Base-by-base conservation (phyloP, 2,329 filamentous ascomycete species). In the Alternaria dauci region DNA sequence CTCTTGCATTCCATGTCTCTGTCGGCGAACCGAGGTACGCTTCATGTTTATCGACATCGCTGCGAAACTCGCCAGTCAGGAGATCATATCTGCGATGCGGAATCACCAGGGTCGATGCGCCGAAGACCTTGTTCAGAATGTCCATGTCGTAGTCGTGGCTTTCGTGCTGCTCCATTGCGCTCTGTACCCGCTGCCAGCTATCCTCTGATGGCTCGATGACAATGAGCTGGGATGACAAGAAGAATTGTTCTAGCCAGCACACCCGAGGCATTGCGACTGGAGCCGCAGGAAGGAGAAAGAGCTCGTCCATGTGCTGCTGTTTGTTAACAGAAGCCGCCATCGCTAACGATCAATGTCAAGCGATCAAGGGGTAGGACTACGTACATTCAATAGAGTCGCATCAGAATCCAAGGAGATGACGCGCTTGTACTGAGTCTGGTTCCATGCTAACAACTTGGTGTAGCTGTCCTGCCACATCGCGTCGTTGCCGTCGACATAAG, bases 181-280 rank as follows among this genome's bases (percentile, higher is more conserved):
- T 36, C 38, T 76, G 65, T n/a, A 71, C 61, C 5, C 55, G 61
- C 26, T 70, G 58, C 64, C 85, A 83, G 44, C 89, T 87, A 6
- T 67, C 65, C 8, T 77, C 73, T 0, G 84, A 87, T 0, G 89
- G 89, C 51, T 87, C 79, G 51, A 89, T 76, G 4, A 90, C 81
- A 64, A 89, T 80, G 28, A 90, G 64, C 20, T 87, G 82, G 3
- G 85, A 87, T 0, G 86, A 86, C 4, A 91, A 80, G 50, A 59
- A 66, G 30, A 53, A 55, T 3, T 61, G 52, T 0, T 85, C 84
- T 3, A 85, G 79, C 89, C 89, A 91, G 73, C 91, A 91, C 2
- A 89, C 89, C n/a, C 87, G 84, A 1, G 89, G 88, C 84, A 91
- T 88, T 1, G 88, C 88, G 2, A 89, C 82, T 0, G 80, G 74